phyloP scores from a whole-genome alignment of 2,329 filamentous ascomycete species.

The Huntiella abstrusa region DNA sequence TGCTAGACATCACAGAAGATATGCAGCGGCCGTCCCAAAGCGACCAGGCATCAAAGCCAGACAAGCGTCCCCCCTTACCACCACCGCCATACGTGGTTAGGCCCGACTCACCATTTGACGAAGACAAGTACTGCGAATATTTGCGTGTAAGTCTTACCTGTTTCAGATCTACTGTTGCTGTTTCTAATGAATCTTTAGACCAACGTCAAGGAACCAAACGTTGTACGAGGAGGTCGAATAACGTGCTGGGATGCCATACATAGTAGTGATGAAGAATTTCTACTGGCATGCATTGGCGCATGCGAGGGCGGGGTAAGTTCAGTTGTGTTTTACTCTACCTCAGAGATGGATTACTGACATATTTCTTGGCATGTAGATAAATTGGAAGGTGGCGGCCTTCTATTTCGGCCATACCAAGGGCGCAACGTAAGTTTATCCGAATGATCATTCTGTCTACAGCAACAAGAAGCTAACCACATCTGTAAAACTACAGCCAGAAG shows the following conservation, averaged over 20 bases:
- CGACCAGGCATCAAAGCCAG: too few species aligned
- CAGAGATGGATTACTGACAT: not conserved
- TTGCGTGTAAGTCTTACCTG: not conserved
- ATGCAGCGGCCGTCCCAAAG: too few species aligned
- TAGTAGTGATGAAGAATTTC: slow-evolving; percentile 9
- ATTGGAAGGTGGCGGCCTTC: slow-evolving; percentile 28
- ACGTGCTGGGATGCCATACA: slow-evolving; percentile 11
- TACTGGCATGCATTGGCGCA: slow-evolving; percentile 10
- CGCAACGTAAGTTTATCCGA: slow-evolving; percentile 42
- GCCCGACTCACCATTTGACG: not conserved
- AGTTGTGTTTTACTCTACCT: too few species aligned
- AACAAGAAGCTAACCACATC: not conserved
- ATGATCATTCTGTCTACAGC: not conserved
- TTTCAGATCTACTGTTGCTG: not conserved
- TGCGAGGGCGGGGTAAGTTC: slow-evolving; percentile 10
- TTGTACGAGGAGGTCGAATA: slow-evolving; percentile 8
- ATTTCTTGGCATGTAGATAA: slow-evolving; percentile 27
- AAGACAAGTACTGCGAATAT: slow-evolving; percentile 1
- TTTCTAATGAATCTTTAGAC: not conserved
- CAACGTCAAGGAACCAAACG: not conserved
- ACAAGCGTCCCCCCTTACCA: not conserved
- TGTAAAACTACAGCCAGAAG: slow-evolving; percentile 34
- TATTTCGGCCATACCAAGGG: slow-evolving; percentile 26
- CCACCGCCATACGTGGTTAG: not conserved
- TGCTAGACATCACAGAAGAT: too few species aligned